Percentiles rank a stretch among this genome's conserved stretches.
Evolutionary conservation across 140 eudicot species (phyloP).

Genomic region (Anethum foeniculum): DNA sequence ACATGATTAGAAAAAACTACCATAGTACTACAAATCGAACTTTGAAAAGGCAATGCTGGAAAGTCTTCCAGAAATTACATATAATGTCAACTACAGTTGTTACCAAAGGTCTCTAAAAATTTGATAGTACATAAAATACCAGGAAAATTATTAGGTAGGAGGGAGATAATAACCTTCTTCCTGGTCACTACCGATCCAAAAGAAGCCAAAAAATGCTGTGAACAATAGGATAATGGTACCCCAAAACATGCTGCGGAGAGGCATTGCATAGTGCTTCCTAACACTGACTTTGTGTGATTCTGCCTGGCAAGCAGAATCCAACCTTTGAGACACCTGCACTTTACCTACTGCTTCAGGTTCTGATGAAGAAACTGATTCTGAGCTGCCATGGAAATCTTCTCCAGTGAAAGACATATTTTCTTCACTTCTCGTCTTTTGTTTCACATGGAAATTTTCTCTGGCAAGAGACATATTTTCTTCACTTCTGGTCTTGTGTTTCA

Average conservation of each 20-base stretch:
- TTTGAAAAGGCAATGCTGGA: background rate
- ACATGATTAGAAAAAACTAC: background rate
- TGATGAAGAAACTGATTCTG: slow-evolving; percentile 75
- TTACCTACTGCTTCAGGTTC: slow-evolving; percentile 19
- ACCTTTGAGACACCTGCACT: slow-evolving; percentile 10
- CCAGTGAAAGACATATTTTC: slow-evolving; percentile 18
- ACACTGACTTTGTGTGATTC: background rate
- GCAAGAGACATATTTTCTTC: slow-evolving; percentile 14
- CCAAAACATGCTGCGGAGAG: slow-evolving; percentile 17
- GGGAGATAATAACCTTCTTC: slow-evolving; percentile 39
- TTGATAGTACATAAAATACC: background rate
- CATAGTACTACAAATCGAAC: background rate
- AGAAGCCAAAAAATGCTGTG: slow-evolving; percentile 31
- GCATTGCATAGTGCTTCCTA: slow-evolving; percentile 10
- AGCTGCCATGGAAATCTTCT: slow-evolving; percentile 31
- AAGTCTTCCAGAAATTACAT: background rate
- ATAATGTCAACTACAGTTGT: background rate
- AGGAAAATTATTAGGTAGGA: slow-evolving; percentile 48
- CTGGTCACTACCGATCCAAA: slow-evolving; percentile 40
- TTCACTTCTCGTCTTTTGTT: slow-evolving; percentile 7
- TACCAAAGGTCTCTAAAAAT: background rate
- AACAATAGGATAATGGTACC: slow-evolving; percentile 31
- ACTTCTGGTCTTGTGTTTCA: slow-evolving; percentile 5
- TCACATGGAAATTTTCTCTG: slow-evolving; percentile 28
- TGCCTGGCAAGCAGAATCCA: slow-evolving; percentile 17